phyloP scores from a whole-genome alignment of 495 filamentous ascomycete species.

The Xanthoparmelia taractica region DNA sequence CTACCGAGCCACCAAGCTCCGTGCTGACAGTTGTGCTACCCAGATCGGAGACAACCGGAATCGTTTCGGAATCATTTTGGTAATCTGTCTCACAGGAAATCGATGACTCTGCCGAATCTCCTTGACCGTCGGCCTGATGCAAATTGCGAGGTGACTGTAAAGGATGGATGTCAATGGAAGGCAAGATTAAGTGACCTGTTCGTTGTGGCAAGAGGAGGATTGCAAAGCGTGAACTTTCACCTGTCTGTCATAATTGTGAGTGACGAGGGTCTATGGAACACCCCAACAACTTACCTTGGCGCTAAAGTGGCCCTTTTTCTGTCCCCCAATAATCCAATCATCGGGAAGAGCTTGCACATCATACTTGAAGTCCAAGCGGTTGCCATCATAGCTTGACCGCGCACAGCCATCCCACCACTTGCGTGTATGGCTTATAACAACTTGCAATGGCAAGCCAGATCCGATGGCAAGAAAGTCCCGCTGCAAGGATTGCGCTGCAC shows the following conservation, averaged over 20 bases:
- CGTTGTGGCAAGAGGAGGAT: slow-evolving; percentile 72
- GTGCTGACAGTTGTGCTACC: slow-evolving; percentile 68
- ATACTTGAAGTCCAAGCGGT: slow-evolving; percentile 70
- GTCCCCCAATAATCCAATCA: slow-evolving; percentile 77
- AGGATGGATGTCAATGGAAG: slow-evolving; percentile 58
- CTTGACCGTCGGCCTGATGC: slow-evolving; percentile 27
- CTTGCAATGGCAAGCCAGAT: slow-evolving; percentile 60
- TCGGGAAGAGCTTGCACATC: slow-evolving; percentile 71
- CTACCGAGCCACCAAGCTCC: slow-evolving; percentile 54
- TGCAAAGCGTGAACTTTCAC: slow-evolving; percentile 43
- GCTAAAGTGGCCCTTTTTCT: slow-evolving; percentile 67
- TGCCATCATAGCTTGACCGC: slow-evolving; percentile 30
- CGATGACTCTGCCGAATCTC: slow-evolving; percentile 20
- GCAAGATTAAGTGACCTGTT: slow-evolving; percentile 67
- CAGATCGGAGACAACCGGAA: slow-evolving; percentile 69
- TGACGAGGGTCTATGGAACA: slow-evolving; percentile 28
- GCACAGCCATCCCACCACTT: slow-evolving; percentile 64
- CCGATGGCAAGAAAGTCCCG: slow-evolving; percentile 48
- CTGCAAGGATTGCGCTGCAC: slow-evolving; percentile 27
- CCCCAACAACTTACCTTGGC: slow-evolving; percentile 30
- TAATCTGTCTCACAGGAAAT: slow-evolving; percentile 73
- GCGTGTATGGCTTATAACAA: slow-evolving; percentile 69
- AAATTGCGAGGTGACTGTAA: neutral
- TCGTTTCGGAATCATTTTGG: slow-evolving; percentile 63
- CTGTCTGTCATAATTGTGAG: slow-evolving; percentile 31